These are phyloP conservation scores for Aeminium ludgeri DNA, from an alignment of 495 filamentous ascomycete genomes.

Conservation along the genomic window DNA sequence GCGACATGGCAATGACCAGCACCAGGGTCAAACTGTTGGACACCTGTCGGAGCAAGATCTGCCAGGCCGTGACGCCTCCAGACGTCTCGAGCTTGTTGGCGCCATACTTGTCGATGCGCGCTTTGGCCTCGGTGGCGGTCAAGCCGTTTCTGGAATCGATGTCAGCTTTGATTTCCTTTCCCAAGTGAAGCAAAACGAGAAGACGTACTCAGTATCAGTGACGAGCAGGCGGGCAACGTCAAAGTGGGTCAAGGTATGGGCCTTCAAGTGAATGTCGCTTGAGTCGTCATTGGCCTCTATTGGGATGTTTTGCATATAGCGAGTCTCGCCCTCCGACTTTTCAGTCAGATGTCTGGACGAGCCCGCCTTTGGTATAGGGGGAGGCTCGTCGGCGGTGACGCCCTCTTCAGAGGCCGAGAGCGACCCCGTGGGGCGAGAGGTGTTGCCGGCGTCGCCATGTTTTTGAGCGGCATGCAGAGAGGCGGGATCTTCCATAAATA, in stretches of 20 bases:
- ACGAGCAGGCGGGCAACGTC: not conserved
- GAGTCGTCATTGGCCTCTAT: not conserved
- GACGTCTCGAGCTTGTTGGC: slow-evolving; percentile 3
- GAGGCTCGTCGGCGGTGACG: slow-evolving; percentile 4
- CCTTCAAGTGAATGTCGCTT: not conserved
- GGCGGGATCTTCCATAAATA: slow-evolving; percentile 10
- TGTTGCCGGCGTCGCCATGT: slow-evolving; percentile 1
- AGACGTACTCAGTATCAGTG: slow-evolving; percentile 1
- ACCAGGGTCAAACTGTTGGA: slow-evolving; percentile 33
- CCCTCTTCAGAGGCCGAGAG: slow-evolving; percentile 2
- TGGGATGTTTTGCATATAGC: not conserved
- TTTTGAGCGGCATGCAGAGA: slow-evolving; percentile 4
- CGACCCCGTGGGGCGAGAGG: not conserved
- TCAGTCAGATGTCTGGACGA: slow-evolving; percentile 9
- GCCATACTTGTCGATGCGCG: slow-evolving; percentile 1
- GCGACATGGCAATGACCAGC: slow-evolving; percentile 57
- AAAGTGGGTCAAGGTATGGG: not conserved
- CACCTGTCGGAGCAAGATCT: slow-evolving; percentile 7
- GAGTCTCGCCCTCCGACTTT: slow-evolving; percentile 10
- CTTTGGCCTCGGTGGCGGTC: not conserved
- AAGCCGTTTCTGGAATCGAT: slow-evolving; percentile 1
- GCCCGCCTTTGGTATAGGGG: slow-evolving; percentile 10
- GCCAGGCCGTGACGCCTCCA: slow-evolving; percentile 3
- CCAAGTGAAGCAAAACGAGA: not conserved
- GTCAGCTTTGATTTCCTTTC: not conserved